Percentiles rank a stretch among this genome's conserved stretches.
Evolutionary conservation across 345 rosid genomes (phyloP).

Genomic region (Xanthoceras sorbifolium): DNA sequence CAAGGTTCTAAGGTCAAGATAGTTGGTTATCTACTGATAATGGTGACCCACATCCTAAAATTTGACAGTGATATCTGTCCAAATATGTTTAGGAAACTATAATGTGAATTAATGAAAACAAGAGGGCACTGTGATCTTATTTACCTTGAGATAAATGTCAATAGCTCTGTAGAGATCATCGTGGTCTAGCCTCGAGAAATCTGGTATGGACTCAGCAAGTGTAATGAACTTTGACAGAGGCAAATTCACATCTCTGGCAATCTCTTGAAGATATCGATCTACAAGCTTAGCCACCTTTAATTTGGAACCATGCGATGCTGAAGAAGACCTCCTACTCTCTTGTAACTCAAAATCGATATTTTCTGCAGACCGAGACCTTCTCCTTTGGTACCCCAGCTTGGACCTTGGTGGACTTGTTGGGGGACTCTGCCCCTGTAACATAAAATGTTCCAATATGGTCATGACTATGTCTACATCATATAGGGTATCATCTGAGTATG

Average conservation of each 20-base stretch:
- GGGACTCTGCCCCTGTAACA: slow-evolving; percentile 92
- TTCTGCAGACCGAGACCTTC: slow-evolving; percentile 94
- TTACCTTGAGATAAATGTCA: slow-evolving; percentile 98
- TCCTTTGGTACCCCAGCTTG: slow-evolving; percentile 68
- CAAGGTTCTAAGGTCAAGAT: slow-evolving; percentile 43
- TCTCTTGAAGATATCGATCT: slow-evolving; percentile 82
- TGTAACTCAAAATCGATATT: slow-evolving; percentile 81
- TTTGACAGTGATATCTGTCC: slow-evolving; percentile 27
- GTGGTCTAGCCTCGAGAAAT: slow-evolving; percentile 82
- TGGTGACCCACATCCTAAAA: slow-evolving; percentile 37
- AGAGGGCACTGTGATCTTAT: background rate
- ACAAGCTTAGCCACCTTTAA: slow-evolving; percentile 93
- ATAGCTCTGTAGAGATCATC: slow-evolving; percentile 94
- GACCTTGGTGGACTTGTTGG: slow-evolving; percentile 85
- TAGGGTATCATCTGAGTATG: slow-evolving; percentile 42
- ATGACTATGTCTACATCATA: slow-evolving; percentile 81
- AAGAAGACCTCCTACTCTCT: slow-evolving; percentile 90
- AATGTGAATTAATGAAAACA: slow-evolving; percentile 1
- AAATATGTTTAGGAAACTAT: slow-evolving; percentile 7
- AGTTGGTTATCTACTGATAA: slow-evolving; percentile 53
- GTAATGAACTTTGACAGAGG: slow-evolving; percentile 78
- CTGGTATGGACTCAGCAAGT: slow-evolving; percentile 78
- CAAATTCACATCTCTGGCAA: slow-evolving; percentile 72
- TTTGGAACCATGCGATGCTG: slow-evolving; percentile 93
- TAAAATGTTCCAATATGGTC: slow-evolving; percentile 80